Evolutionary conservation across 176 grass and related monocot species (phyloP), one percentile per base, ranked within the genome.

Genomic region (Zoysia pacifica): DNA sequence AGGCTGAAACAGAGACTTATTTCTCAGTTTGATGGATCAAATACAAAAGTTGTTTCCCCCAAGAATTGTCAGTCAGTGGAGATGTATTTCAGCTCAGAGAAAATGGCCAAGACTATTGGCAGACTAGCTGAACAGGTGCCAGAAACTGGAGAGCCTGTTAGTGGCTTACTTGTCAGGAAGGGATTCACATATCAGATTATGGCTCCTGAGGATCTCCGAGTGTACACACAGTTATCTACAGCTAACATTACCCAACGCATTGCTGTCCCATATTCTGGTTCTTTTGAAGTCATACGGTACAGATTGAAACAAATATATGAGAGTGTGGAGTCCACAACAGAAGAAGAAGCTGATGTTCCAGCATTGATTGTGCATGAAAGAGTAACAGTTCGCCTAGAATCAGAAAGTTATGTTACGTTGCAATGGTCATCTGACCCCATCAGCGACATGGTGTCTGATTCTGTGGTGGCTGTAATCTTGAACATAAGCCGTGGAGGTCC

Each of bases 361-460:
- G 70, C 85, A 55, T 73, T 94, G 69, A 77, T 85, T 2, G 87
- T 94, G 36, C 91, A 97, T 39, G 86, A 87, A 12, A 85, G 87
- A 59, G 87, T 91, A 42, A 90, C 85, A 4, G 77, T 97, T 70
- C 19, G 78, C 65, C 81, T 80, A 41, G 94, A 97, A 44, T 88
- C 94, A 50, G 91, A 94, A 53, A 94, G 84, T 14, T 90, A 87
- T 60, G 83, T 91, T 42, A 86, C 90, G 4, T 77, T 97, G 85
- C 91, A 92, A 69, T 97, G 90, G 94, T 73, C 85, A 20, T 90
- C 91, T 0, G 90, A 97, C 75, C 87, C 91, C 35, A 92, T 97
- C 11, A 97, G 94, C 11, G 94, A 97, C 79, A 94, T 97, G 94
- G 94, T 97, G n/a, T 94, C 94, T 2, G 94, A 97, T 44, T 97